Evolutionary conservation across 1,284 basidiomycete species (phyloP), one percentile per base, ranked within the genome.

Genomic region (Phellopilus nigrolimitatus): DNA sequence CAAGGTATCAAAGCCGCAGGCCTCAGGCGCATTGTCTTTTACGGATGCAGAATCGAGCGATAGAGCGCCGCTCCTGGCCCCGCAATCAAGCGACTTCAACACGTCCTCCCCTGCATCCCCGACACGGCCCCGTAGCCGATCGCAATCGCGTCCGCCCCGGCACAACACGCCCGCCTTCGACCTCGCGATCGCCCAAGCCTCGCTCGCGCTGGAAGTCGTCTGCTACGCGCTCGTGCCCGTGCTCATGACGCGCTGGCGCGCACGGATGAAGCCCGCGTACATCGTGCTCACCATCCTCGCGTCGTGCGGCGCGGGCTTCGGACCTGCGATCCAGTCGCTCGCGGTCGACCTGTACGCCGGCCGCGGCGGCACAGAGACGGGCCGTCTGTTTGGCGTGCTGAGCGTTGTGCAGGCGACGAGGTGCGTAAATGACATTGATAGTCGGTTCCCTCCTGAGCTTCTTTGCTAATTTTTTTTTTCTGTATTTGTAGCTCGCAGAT

Each of bases 331-430:
- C 1, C 83, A 88, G 56, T 81, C 81, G 31, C 72, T 87, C 38
- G 78, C 84, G 1, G 64, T 91, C 30, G 76, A 80, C 21, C 63
- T 90, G 44, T 84, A 84, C 59, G 66, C 69, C 15, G 64, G 67
- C 2, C 68, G 64, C 10, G 56, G 57, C 13, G 58, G 49, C 1
- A 59, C 58, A 21, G 82, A 87, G 61, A 63, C 70, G 4, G 87
- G 84, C 2, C 72, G 70, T 56, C 68, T 91, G 10, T 89, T 89
- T 61, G 88, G 87, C n/a, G 82, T 79, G 2, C 59, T 91, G 51
- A 79, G 80, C 52, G 83, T 91, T 30, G 59, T 89, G 9, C 78
- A 84, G 15, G 34, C 34, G 34, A 37, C n/a, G 8, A 37, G 34
- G 34, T 37, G 55, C 31, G 78, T n/a, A n/a, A n/a, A n/a, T n/a